phyloP scores from a whole-genome alignment of 768 basidiomycete genomes.

The Kwoniella mangroviensis region DNA sequence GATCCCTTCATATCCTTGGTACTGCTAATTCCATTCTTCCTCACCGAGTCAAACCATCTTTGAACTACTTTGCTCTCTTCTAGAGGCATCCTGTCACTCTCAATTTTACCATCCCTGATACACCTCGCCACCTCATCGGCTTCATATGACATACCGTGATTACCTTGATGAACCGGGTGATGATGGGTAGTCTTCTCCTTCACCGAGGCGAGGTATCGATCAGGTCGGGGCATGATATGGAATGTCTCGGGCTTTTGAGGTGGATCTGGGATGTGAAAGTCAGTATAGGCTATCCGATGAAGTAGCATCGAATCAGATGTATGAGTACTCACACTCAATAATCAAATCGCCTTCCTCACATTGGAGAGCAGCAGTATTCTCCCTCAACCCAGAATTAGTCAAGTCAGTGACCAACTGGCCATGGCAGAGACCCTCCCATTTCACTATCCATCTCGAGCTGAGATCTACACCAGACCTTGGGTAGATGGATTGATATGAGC shows the following conservation, averaged over 20 bases:
- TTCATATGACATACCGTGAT: constrained; percentile 80
- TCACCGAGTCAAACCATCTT: constrained; percentile 82
- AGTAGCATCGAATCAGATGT: background rate
- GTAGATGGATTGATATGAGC: constrained; percentile 76
- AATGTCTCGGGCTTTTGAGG: constrained; percentile 40
- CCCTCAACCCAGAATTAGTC: constrained; percentile 28
- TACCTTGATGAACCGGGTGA: constrained; percentile 54
- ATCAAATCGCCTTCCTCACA: constrained; percentile 74
- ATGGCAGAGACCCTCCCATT: constrained; percentile 67
- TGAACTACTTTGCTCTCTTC: constrained; percentile 80
- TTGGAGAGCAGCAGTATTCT: constrained; percentile 63
- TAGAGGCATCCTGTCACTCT: constrained; percentile 76
- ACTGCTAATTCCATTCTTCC: constrained; percentile 68
- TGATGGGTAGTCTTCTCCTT: constrained; percentile 69
- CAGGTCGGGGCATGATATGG: constrained; percentile 41
- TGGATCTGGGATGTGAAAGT: constrained; percentile 24
- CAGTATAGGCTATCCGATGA: background rate
- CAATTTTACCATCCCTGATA: constrained; percentile 71
- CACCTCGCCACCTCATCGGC: constrained; percentile 86
- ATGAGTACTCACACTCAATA: constrained; percentile 59
- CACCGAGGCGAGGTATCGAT: constrained; percentile 55
- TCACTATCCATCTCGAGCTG: constrained; percentile 74
- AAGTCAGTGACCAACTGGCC: constrained; percentile 59
- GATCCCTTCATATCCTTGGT: constrained; percentile 57
- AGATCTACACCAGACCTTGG: constrained; percentile 77